phyloP scores from a whole-genome alignment of 73 alveolate species.

The Paramecium tetraurelia region DNA sequence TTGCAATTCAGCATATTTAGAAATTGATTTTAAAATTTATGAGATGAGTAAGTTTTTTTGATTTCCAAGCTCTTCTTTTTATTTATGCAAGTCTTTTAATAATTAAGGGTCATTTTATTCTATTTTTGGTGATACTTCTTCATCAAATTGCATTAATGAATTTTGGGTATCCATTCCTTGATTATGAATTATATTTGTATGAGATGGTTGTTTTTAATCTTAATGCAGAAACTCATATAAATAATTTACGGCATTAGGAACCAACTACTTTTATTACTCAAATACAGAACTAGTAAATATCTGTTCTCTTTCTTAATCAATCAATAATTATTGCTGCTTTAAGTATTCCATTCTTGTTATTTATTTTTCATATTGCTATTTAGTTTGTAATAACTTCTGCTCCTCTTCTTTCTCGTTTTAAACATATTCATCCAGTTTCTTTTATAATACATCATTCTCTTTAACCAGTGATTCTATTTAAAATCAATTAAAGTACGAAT shows the following conservation, averaged over 20 bases:
- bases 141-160: constrained; percentile 48
- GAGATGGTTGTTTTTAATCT: background rate
- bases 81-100: background rate
- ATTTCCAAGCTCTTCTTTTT: background rate
- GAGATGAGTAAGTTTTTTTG: background rate
- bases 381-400: background rate
- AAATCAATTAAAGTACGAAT: background rate
- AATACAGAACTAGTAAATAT: background rate
- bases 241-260: background rate
- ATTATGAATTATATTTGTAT: background rate
- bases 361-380: background rate
- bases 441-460: background rate
- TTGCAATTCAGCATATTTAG: constrained; percentile 23
- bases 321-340: background rate
- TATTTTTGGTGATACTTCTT: background rate
- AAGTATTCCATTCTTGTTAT: constrained; percentile 18
- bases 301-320: constrained; percentile 35
- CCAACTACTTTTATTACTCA: background rate
- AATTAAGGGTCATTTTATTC: background rate
- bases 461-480: background rate
- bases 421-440: background rate
- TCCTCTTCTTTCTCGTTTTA: constrained; percentile 20
- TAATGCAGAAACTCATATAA: background rate
- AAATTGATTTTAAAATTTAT: background rate
- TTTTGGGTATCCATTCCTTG: constrained; percentile 17